Conservation (phyloP, 2,329 filamentous ascomycete genomes). For the Fusarium veterinarium region DNA sequence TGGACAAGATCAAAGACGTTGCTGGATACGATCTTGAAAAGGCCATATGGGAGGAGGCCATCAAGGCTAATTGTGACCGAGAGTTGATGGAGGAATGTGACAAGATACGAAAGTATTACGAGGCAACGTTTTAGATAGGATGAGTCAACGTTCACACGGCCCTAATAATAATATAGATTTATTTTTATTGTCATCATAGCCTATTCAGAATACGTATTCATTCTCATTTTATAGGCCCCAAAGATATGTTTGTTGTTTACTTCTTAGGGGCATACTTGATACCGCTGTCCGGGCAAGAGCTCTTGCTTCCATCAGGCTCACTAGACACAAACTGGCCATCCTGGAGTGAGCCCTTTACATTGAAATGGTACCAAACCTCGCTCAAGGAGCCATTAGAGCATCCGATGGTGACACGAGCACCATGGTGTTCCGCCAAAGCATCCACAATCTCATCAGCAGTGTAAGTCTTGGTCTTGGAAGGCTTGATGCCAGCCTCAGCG, state of each 20-base stretch:
- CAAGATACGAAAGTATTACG: constrained; percentile 39
- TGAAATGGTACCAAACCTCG: constrained; percentile 73
- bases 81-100: constrained; percentile 37
- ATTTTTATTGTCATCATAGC: not conserved
- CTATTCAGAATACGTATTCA: not conserved
- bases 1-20: constrained; percentile 12
- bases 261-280: constrained; percentile 47
- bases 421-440: constrained; percentile 65
- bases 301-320: constrained; percentile 64
- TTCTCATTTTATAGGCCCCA: not conserved
- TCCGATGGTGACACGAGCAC: constrained; percentile 67
- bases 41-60: constrained; percentile 40
- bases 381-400: constrained; percentile 62
- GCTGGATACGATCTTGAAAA: constrained; percentile 42
- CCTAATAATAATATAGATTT: not conserved
- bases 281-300: constrained; percentile 64
- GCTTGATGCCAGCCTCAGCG: constrained; percentile 68
- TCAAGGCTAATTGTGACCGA: constrained; percentile 34
- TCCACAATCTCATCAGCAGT: constrained; percentile 67
- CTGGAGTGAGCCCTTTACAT: constrained; percentile 68
- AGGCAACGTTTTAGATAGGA: constrained; percentile 30
- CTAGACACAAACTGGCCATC: constrained; percentile 69
- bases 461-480: constrained; percentile 68
- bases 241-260: not conserved
- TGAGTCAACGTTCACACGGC: not conserved